Conservation (phyloP, 2,329 filamentous ascomycete species). For the Truncatella angustata region DNA sequence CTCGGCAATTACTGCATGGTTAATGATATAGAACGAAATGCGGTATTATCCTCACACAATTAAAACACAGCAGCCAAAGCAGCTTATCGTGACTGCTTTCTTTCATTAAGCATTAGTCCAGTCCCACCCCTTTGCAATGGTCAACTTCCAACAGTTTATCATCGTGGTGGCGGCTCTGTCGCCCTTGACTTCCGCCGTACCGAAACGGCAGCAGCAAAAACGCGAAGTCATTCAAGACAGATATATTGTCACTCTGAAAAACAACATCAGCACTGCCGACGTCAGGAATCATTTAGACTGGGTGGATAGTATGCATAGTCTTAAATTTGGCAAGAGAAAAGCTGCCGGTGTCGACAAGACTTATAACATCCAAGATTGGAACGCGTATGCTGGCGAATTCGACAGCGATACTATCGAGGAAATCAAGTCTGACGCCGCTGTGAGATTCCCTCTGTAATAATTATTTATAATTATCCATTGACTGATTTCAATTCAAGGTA, state of each 20-base stretch:
- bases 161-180: slow-evolving; percentile 29
- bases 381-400: slow-evolving; percentile 41
- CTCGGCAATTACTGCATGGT: too few relatives aligned
- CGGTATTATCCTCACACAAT: too few relatives aligned
- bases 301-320: slow-evolving; percentile 33
- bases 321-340: slow-evolving; percentile 33
- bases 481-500: slow-evolving; percentile 20
- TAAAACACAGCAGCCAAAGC: too few relatives aligned
- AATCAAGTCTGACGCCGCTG: slow-evolving; percentile 35
- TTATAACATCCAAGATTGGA: slow-evolving; percentile 40
- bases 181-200: slow-evolving; percentile 25
- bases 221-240: slow-evolving; percentile 28
- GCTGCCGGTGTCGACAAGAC: slow-evolving; percentile 37
- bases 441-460: slow-evolving; percentile 12
- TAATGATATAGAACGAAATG: too few relatives aligned
- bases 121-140: too few relatives aligned
- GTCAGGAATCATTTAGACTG: slow-evolving; percentile 34
- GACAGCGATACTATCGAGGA: slow-evolving; percentile 38
- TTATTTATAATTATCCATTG: neutral
- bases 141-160: slow-evolving; percentile 25
- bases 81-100: too few relatives aligned
- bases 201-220: slow-evolving; percentile 16
- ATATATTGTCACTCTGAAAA: slow-evolving; percentile 29
- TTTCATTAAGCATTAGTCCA: too few relatives aligned
- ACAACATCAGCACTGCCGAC: slow-evolving; percentile 22